Evolutionary conservation across 2,329 filamentous ascomycete species (phyloP), one percentile per base, ranked within the genome.

Genomic region (Epichloe baconii): DNA sequence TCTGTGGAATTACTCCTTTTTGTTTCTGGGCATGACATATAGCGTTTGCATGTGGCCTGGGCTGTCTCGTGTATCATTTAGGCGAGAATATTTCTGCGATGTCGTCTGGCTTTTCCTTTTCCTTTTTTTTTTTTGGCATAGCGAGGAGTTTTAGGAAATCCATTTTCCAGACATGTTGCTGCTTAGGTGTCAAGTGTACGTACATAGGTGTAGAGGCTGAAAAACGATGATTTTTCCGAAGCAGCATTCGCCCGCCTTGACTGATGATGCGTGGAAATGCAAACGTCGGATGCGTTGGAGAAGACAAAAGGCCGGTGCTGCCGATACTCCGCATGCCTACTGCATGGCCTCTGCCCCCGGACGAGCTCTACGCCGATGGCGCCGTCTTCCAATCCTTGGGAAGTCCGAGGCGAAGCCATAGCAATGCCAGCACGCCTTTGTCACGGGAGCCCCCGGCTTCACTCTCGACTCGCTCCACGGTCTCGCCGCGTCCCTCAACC

Each of bases 401-500:
- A 4, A 26, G 23, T 38, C 23, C 36, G 14, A 37, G 5, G n/a
- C 40, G 12, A 42, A 14, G 40, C 40, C 23, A 21, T 21, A 4
- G 3, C 21, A 4, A 21, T 21, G 67, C 0, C 60, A 19, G 19
- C 19, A 3, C 19, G 19, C 19, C 19, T 2, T 19, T 19, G 17
- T 17, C 17, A 17, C 17, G 17, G 17, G 17, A 17, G 17, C 19
- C 19, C 19, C 65, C 0, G 60, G 64, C 42, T 64, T 77, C 34
- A 70, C 21, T 21, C 69, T 78, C 26, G 59, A 63, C 34, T 62
- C 64, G 15, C 66, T 78, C 21, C 63, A 68, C 53, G 68, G 68
- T n/a, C 67, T 78, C 2, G 73, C 75, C 1, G 59, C 62, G 47
- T 68, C 69, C 42, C 64, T 77, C 23, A 73, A 71, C 58, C 64